Evolutionary conservation across 441 rosid genomes (phyloP).

Genomic region (Aleurites moluccanus): DNA sequence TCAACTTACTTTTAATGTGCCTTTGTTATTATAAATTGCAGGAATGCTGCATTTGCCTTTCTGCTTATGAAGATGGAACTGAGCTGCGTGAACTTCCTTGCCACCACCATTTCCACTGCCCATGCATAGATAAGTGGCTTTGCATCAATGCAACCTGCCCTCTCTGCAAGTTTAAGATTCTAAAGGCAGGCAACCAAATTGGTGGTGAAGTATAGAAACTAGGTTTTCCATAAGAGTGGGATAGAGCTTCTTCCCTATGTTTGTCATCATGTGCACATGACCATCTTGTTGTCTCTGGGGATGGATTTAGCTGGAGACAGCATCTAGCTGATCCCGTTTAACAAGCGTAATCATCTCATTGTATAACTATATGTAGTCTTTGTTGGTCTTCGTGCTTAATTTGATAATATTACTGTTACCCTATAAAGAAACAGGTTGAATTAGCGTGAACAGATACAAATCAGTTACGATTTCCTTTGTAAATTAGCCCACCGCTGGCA

Average conservation of each 20-base stretch:
- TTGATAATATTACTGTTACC: neutral
- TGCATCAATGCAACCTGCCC: slow-evolving; percentile 89
- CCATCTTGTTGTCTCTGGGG: neutral
- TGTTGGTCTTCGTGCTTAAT: neutral
- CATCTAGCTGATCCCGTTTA: too few species aligned
- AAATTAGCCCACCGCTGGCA: too few species aligned
- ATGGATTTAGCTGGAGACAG: neutral
- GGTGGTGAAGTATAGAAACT: slow-evolving; percentile 47
- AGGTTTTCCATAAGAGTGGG: neutral
- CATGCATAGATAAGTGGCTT: slow-evolving; percentile 95
- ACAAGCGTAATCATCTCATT: neutral
- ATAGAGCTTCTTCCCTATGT: neutral
- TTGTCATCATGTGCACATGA: neutral
- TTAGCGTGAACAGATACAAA: too few species aligned
- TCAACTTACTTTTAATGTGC: neutral
- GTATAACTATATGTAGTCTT: neutral
- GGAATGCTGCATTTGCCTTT: slow-evolving; percentile 99
- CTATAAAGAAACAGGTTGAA: neutral
- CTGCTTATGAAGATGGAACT: slow-evolving; percentile 76
- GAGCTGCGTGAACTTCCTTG: slow-evolving; percentile 92
- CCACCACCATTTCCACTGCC: slow-evolving; percentile 84
- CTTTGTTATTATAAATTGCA: slow-evolving; percentile 26
- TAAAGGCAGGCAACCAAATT: slow-evolving; percentile 54
- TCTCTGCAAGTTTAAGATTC: slow-evolving; percentile 84
- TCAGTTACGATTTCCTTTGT: neutral